Base-by-base conservation (phyloP, 345 rosid species). In the Eucalyptus cloeziana region DNA sequence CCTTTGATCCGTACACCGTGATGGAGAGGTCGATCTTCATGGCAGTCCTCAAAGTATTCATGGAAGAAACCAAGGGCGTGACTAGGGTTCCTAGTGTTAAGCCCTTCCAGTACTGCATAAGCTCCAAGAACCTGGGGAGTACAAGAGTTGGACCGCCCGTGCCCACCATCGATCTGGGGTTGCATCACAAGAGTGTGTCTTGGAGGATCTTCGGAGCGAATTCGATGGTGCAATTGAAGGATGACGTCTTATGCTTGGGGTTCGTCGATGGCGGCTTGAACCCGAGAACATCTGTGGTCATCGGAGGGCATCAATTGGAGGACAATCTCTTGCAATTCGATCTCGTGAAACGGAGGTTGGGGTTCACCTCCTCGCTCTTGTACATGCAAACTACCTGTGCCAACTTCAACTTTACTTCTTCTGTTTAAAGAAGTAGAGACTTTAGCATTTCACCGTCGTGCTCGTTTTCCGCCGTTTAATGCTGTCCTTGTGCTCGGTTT, bases 351-450 rank as follows among this genome's bases (percentile, higher is more conserved):
- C 91, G 91, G 47, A 93, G 88, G 88, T 89, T 92, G 45, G 93
- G 94, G 37, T 93, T 93, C 89, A 93, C 83, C 67, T 88, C 92
- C 47, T 91, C 92, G 7, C 91, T 92, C 85, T 49, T 90, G 31
- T 90, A 90, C 62, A 88, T 85, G 40, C 93, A 86, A 21, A 95
- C 96, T 7, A 93, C 88, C 6, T 95, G 98, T 88, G 90, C 94
- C 92, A 93, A 95, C 92, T 95, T 95, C 91, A 95, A 95, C 94
- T 94, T 94, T 91, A 94, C 96, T 67, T 92, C 95, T 86, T 91
- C 54, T 10, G 90, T 91, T 21, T 94, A 85, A 62, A 33, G 44
- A 71, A 19, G 83, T 10, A 24, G 83, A 71, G 47, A 33, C 45
- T 31, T 52, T 11, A 51, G 9, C 13, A 10, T 86, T 37, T 25